Conservation (phyloP, 148 eudicot species). For the Vaccinium darrowii region DNA sequence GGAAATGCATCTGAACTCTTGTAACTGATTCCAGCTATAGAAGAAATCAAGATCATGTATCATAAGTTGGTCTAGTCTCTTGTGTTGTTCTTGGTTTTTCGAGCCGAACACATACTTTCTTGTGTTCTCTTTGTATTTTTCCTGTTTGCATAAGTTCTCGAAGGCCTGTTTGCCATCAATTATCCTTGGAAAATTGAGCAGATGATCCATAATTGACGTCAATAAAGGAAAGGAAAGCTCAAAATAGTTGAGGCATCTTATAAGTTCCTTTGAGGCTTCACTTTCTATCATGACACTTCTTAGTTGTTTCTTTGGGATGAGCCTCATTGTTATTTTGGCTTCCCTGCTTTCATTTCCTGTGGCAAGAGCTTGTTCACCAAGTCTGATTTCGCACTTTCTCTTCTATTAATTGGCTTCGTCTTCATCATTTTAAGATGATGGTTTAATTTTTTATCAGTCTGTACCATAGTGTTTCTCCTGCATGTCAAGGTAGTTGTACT, state of each 20-base stretch:
- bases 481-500: neutral
- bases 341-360: neutral
- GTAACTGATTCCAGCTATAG: neutral
- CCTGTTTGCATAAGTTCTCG: neutral
- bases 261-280: neutral
- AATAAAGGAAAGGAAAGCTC: slow-evolving; percentile 1
- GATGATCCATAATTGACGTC: neutral
- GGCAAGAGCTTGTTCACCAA: slow-evolving; percentile 7
- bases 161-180: neutral
- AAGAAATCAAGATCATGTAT: neutral
- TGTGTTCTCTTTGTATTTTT: neutral
- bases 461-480: neutral
- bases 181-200: neutral
- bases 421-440: neutral
- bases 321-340: neutral
- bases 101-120: neutral
- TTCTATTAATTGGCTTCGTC: neutral
- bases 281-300: neutral
- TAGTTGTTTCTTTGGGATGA: neutral
- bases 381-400: neutral
- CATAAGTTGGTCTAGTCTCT: neutral
- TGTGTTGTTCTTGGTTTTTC: neutral
- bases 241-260: neutral
- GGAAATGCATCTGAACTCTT: neutral
- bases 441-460: neutral